These are phyloP conservation scores for Alternaria ventricosa DNA, from an alignment of 2,329 filamentous ascomycete species.

Conservation along the genomic window DNA sequence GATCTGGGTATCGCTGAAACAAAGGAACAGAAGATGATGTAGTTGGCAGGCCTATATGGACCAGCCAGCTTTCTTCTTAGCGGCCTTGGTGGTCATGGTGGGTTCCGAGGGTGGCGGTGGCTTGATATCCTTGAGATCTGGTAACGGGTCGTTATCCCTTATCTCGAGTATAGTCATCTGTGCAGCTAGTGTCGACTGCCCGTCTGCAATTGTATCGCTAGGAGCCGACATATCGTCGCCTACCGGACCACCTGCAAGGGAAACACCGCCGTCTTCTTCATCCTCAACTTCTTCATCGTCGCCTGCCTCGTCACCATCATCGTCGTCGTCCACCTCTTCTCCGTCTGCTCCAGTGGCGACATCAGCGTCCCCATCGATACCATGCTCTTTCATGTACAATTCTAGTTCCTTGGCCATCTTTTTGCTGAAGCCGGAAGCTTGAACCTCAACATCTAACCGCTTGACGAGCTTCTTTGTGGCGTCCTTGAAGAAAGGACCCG, in stretches of 20 bases:
- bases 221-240: conserved; percentile 1
- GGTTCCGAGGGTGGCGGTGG: conserved; percentile 22
- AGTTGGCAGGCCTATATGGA: conserved; percentile 24
- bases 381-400: conserved; percentile 79
- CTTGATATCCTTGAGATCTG: conserved; percentile 41
- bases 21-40: not conserved
- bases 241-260: conserved; percentile 6
- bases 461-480: conserved; percentile 73
- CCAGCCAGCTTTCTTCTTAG: conserved; percentile 47
- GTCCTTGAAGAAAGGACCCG: conserved; percentile 85
- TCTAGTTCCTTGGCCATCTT: conserved; percentile 97
- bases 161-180: conserved; percentile 49
- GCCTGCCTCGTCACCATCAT: not conserved
- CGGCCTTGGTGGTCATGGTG: conserved; percentile 42
- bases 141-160: conserved; percentile 43
- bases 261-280: conserved; percentile 5
- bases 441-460: conserved; percentile 86
- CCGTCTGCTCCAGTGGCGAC: conserved; percentile 32
- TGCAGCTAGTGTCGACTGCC: conserved; percentile 23
- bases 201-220: not conserved
- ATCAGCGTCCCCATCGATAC: conserved; percentile 61
- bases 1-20: conserved; percentile 10
- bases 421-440: conserved; percentile 93
- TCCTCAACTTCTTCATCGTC: conserved; percentile 9
- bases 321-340: conserved; percentile 25